phyloP scores from a whole-genome alignment of 345 rosid species.

The Linum trigynum region DNA sequence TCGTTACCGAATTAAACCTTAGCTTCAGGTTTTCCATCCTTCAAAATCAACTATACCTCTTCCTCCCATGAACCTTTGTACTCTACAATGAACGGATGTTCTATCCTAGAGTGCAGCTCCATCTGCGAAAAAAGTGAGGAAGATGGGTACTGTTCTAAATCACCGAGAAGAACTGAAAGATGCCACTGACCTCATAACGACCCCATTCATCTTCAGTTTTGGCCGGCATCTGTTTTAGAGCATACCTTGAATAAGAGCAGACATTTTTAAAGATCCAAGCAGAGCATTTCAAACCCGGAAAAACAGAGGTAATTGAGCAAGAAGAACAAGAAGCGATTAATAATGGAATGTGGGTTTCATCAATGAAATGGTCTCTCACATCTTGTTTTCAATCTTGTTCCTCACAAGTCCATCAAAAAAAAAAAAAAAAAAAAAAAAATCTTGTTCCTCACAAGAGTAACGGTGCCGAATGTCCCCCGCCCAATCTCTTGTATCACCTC shows the following conservation, averaged over 20 bases:
- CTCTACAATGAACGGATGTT: constrained; percentile 88
- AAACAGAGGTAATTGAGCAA: constrained; percentile 5
- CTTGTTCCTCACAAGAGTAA: constrained; percentile 92
- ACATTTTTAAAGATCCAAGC: background rate
- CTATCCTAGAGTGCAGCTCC: constrained; percentile 83
- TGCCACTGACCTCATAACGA: constrained; percentile 77
- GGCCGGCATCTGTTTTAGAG: constrained; percentile 93
- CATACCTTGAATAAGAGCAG: constrained; percentile 49
- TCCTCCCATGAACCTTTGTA: constrained; percentile 99
- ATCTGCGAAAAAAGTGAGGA: constrained; percentile 38
- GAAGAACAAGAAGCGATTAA: constrained; percentile 6
- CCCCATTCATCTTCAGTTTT: constrained; percentile 94
- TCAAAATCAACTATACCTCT: constrained; percentile 42
- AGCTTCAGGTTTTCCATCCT: too few species aligned
- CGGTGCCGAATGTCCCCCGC: constrained; percentile 93
- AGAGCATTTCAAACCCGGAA: constrained; percentile 3
- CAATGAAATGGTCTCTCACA: constrained; percentile 32
- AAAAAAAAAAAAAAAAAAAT: too few species aligned
- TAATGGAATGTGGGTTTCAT: background rate
- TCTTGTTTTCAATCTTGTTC: constrained; percentile 88
- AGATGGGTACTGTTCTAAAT: background rate
- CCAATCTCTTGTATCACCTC: constrained; percentile 96
- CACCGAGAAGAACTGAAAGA: background rate
- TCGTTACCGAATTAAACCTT: too few species aligned
- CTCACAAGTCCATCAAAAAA: too few species aligned